phyloP scores from a whole-genome alignment of 2,329 filamentous ascomycete genomes.

The Lomentospora prolificans region DNA sequence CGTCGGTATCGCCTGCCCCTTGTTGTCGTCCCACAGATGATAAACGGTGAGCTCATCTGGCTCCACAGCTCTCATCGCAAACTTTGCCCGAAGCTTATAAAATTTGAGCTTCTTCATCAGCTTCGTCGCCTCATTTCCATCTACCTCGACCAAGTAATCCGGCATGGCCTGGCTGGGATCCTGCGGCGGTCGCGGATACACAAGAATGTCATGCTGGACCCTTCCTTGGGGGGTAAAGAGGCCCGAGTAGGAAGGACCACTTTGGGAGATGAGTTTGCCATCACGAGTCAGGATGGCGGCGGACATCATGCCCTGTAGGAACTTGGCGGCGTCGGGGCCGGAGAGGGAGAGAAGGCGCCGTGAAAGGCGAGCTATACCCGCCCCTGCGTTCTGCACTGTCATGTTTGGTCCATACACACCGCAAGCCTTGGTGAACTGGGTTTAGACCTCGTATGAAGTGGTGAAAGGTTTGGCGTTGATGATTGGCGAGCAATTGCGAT shows the following conservation, averaged over 20 bases:
- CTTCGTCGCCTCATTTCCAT: conserved; percentile 51
- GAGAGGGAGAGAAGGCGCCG: conserved; percentile 71
- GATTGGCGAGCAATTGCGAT: neutral
- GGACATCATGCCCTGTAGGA: conserved; percentile 82
- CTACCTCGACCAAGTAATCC: conserved; percentile 70
- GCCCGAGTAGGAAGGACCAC: conserved; percentile 61
- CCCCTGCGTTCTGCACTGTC: conserved; percentile 11
- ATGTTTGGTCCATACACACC: neutral
- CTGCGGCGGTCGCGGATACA: conserved; percentile 53
- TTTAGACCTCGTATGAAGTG: neutral
- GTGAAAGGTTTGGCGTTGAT: neutral
- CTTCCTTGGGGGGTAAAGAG: conserved; percentile 82
- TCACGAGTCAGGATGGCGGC: conserved; percentile 44
- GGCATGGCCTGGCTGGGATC: conserved; percentile 14
- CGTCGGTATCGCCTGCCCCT: conserved; percentile 5
- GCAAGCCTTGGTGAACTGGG: neutral
- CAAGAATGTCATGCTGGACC: conserved; percentile 79
- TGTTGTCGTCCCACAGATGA: conserved; percentile 59
- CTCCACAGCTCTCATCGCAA: conserved; percentile 57
- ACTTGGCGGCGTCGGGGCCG: conserved; percentile 71
- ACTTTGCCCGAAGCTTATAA: conserved; percentile 77
- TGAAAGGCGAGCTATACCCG: conserved; percentile 48
- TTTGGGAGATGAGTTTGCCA: conserved; percentile 18
- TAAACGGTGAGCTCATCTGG: conserved; percentile 58
- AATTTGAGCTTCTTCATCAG: conserved; percentile 67